Conservation (phyloP, 2,329 filamentous ascomycete genomes). For the Colletotrichum nymphaeae region DNA sequence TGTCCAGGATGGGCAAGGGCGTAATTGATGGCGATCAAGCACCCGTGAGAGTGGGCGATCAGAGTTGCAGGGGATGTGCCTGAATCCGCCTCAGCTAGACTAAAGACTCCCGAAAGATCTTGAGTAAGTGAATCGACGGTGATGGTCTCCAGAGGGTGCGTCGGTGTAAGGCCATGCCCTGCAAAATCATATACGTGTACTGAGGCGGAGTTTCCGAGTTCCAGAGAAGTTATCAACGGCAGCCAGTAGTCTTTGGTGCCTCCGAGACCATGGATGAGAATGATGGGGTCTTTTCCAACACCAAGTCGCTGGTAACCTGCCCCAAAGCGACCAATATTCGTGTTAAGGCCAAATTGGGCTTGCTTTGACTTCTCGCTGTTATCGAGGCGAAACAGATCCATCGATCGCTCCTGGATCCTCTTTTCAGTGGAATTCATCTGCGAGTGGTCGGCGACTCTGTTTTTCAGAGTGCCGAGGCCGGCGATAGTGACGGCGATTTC, state of each 20-base stretch:
- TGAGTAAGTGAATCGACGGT: conserved; percentile 55
- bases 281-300: conserved; percentile 43
- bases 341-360: conserved; percentile 44
- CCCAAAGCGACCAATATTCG: conserved; percentile 50
- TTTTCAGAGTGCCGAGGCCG: conserved; percentile 53
- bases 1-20: conserved; percentile 51
- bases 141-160: conserved; percentile 54
- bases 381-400: conserved; percentile 5
- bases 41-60: conserved; percentile 64
- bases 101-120: conserved; percentile 54
- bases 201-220: conserved; percentile 43
- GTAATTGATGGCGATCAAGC: conserved; percentile 57
- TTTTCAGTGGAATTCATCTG: conserved; percentile 43
- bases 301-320: conserved; percentile 48
- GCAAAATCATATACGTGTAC: conserved; percentile 64
- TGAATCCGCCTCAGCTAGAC: conserved; percentile 43
- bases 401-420: neutral
- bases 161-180: conserved; percentile 66
- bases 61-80: conserved; percentile 48
- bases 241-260: conserved; percentile 56
- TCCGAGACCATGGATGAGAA: conserved; percentile 69
- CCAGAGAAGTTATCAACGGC: conserved; percentile 53
- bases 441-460: conserved; percentile 45
- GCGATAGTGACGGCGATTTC: conserved; percentile 53
- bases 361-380: conserved; percentile 37